Evolutionary conservation across 176 grass and related monocot genomes (phyloP).

Genomic region (Ananas comosus): DNA sequence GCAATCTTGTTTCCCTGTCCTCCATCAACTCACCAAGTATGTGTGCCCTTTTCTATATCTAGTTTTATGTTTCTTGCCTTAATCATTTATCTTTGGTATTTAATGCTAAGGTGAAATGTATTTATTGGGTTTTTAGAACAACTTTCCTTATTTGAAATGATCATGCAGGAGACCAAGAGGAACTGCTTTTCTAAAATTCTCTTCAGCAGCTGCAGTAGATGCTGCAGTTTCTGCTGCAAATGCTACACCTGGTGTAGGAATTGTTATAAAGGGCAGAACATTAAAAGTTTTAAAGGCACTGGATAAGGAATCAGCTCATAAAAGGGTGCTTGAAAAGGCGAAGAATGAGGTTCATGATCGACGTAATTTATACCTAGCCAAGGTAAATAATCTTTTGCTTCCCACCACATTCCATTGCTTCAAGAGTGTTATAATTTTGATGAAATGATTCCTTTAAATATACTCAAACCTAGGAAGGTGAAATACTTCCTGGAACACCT

Average conservation of each 20-base stretch:
- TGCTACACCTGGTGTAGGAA: constrained; percentile 73
- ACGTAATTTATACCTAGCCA: constrained; percentile 80
- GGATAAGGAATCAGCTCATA: constrained; percentile 78
- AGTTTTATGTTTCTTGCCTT: background rate
- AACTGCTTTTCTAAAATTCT: constrained; percentile 77
- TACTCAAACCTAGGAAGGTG: constrained; percentile 54
- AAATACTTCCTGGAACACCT: constrained; percentile 63
- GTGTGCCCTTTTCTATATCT: constrained; percentile 4
- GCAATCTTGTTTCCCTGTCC: constrained; percentile 71
- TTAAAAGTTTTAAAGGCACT: constrained; percentile 72
- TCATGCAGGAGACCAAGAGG: constrained; percentile 71
- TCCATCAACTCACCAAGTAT: constrained; percentile 96
- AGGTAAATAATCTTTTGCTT: constrained; percentile 38
- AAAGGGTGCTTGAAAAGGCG: constrained; percentile 58
- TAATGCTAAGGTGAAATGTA: background rate
- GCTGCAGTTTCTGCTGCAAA: constrained; percentile 61
- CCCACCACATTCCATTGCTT: constrained; percentile 14
- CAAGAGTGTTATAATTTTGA: constrained; percentile 17
- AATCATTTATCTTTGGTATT: background rate
- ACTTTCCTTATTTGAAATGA: background rate
- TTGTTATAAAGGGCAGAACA: constrained; percentile 67
- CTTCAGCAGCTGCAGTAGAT: constrained; percentile 50
- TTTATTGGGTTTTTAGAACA: background rate
- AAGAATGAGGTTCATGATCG: constrained; percentile 73
- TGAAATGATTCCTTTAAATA: too few relatives aligned